Evolutionary conservation across 148 eudicot species (phyloP).

Genomic region (Dysphania ambrosioides): DNA sequence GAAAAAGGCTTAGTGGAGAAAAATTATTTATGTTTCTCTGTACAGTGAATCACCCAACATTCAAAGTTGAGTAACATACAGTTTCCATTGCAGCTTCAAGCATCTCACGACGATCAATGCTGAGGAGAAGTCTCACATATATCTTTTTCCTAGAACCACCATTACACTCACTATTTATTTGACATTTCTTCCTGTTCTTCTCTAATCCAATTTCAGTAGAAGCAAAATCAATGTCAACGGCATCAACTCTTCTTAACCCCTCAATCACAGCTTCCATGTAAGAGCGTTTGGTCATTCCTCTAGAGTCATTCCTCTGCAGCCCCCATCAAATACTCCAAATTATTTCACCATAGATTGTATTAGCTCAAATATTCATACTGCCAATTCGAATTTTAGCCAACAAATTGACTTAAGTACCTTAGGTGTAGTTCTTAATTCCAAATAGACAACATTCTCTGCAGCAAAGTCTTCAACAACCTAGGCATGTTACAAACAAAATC

Average conservation of each 20-base stretch:
- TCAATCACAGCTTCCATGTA: constrained; percentile 84
- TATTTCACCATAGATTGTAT: neutral
- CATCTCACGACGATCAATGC: constrained; percentile 88
- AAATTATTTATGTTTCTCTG: neutral
- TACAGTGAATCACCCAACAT: neutral
- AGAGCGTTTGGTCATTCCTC: constrained; percentile 82
- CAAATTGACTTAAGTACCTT: constrained; percentile 47
- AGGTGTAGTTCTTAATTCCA: constrained; percentile 95
- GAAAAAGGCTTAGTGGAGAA: neutral
- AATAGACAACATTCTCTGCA: constrained; percentile 87
- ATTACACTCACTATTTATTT: constrained; percentile 23
- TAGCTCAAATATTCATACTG: neutral
- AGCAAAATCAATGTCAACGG: constrained; percentile 60
- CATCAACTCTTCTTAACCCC: constrained; percentile 60
- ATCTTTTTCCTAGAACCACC: constrained; percentile 53
- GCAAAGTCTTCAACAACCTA: constrained; percentile 97
- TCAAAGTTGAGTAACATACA: constrained; percentile 39
- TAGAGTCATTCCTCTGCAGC: constrained; percentile 63
- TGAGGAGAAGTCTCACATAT: constrained; percentile 76
- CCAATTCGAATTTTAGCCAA: neutral
- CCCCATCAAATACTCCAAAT: neutral
- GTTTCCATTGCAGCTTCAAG: constrained; percentile 93
- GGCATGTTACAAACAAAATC: neutral
- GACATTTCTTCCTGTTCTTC: constrained; percentile 21
- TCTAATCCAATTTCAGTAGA: constrained; percentile 21